Conservation (phyloP, 306 rosid species). For the Sphenostylis stenocarpa region DNA sequence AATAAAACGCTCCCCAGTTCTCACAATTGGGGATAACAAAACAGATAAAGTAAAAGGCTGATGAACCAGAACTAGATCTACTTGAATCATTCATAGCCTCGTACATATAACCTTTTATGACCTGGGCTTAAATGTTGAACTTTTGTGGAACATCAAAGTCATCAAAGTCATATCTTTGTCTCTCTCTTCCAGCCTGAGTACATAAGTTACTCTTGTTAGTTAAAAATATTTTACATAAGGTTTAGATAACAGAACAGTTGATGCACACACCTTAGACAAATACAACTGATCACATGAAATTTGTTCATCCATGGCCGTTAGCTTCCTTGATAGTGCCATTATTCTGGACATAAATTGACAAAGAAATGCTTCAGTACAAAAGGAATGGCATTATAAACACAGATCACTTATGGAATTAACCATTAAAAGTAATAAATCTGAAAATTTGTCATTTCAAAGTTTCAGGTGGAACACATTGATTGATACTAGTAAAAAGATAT, state of each 20-base stretch:
- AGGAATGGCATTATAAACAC: neutral
- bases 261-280: constrained; percentile 52
- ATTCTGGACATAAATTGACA: constrained; percentile 45
- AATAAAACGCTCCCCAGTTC: neutral
- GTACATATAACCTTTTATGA: neutral
- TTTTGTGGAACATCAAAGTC: constrained; percentile 77
- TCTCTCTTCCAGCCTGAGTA: constrained; percentile 73
- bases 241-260: neutral
- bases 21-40: no score
- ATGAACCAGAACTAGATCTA: neutral
- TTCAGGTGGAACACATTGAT: neutral
- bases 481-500: neutral
- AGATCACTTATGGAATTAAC: neutral
- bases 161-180: constrained; percentile 70
- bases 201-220: neutral
- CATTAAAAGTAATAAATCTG: neutral
- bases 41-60: neutral
- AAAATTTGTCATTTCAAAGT: neutral
- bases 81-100: constrained; percentile 8
- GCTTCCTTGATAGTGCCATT: constrained; percentile 71
- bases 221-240: neutral
- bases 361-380: neutral
- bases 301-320: constrained; percentile 60
- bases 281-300: constrained; percentile 66
- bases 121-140: constrained; percentile 48